Evolutionary conservation across 1,284 basidiomycete genomes (phyloP).

Genomic region (Coriolopsis trogii): DNA sequence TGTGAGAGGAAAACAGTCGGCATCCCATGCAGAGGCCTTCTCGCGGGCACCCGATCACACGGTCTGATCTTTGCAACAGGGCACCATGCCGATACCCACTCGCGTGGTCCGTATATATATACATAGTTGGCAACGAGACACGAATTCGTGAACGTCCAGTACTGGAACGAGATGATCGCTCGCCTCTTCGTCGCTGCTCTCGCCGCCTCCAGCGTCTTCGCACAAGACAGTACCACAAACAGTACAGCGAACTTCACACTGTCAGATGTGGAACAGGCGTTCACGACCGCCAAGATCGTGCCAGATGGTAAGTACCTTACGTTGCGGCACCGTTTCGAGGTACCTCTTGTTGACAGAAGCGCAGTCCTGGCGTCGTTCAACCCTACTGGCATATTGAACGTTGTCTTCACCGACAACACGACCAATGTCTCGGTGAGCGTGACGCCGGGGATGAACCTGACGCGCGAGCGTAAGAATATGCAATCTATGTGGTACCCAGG

Average conservation of each 20-base stretch:
- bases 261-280: slow-evolving; percentile 40
- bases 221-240: slow-evolving; percentile 24
- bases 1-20: slow-evolving; percentile 1
- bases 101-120: too few species aligned
- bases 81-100: neutral
- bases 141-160: neutral
- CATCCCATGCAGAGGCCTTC: neutral
- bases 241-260: slow-evolving; percentile 32
- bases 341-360: neutral
- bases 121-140: too few species aligned
- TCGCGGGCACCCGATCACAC: slow-evolving; percentile 1
- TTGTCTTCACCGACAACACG: slow-evolving; percentile 41
- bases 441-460: slow-evolving; percentile 42
- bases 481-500: neutral
- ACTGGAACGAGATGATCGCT: slow-evolving; percentile 6
- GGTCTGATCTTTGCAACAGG: neutral
- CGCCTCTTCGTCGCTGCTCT: slow-evolving; percentile 5
- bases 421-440: slow-evolving; percentile 35
- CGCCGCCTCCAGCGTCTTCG: slow-evolving; percentile 9
- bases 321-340: neutral
- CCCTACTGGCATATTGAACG: slow-evolving; percentile 38
- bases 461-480: slow-evolving; percentile 43
- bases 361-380: slow-evolving; percentile 42
- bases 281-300: slow-evolving; percentile 43
- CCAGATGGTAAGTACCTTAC: slow-evolving; percentile 35